A percentile compares a stretch with the other conserved stretches of the same genome.
These are phyloP conservation scores for Fusarium marasasianum DNA, from an alignment of 2,329 filamentous ascomycete species.

Conservation along the genomic window DNA sequence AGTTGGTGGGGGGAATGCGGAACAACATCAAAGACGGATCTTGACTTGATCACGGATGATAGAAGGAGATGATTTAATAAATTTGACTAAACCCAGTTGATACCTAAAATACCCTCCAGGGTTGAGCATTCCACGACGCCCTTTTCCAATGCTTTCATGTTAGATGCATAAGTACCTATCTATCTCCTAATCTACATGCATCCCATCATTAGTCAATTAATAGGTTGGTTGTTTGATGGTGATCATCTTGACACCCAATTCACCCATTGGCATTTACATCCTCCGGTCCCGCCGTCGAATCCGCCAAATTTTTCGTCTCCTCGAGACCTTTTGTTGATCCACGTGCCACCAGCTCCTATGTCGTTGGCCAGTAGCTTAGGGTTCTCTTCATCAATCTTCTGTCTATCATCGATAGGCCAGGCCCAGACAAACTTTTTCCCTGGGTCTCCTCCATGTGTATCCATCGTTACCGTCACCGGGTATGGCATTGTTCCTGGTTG, in stretches of 20 bases:
- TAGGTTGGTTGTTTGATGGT: background rate
- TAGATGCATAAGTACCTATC: conserved; percentile 6
- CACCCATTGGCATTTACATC: conserved; percentile 69
- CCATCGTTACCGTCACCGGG: conserved; percentile 67
- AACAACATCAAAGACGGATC: background rate
- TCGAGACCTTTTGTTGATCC: conserved; percentile 61
- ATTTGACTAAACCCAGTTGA: background rate
- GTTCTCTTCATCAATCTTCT: conserved; percentile 55
- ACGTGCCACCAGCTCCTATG: conserved; percentile 59
- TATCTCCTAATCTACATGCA: background rate
- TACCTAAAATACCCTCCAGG: background rate
- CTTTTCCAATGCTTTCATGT: conserved; percentile 28
- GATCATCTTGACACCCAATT: conserved; percentile 55
- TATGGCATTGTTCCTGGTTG: conserved; percentile 71
- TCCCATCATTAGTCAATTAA: conserved; percentile 24
- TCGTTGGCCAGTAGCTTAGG: conserved; percentile 59
- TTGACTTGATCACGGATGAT: too few species aligned
- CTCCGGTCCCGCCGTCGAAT: conserved; percentile 70
- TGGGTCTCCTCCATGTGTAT: conserved; percentile 69
- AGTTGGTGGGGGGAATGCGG: background rate
- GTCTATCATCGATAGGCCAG: conserved; percentile 59
- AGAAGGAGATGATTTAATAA: background rate
- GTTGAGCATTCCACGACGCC: conserved; percentile 9
- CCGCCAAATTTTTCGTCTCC: conserved; percentile 63
- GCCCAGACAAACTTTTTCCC: conserved; percentile 63